Evolutionary conservation across 2,329 filamentous ascomycete species (phyloP).

Genomic region (Penicillium palitans): DNA sequence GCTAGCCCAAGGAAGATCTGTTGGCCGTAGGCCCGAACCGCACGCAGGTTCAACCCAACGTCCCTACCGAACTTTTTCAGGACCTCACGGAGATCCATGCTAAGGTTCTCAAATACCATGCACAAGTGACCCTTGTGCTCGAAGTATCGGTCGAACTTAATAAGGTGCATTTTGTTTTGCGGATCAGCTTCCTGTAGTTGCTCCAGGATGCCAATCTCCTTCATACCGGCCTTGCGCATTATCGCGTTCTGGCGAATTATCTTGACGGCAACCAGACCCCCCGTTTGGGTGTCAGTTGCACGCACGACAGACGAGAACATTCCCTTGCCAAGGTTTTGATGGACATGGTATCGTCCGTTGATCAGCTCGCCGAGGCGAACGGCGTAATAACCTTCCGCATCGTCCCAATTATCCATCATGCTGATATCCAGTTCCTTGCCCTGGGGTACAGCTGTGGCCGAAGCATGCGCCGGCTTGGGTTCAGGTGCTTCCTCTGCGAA

Average conservation of each 20-base stretch:
- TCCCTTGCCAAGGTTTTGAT: constrained; percentile 83
- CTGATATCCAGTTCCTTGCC: constrained; percentile 65
- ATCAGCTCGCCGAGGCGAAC: constrained; percentile 88
- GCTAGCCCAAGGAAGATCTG: constrained; percentile 91
- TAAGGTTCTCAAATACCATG: constrained; percentile 93
- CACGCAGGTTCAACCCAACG: constrained; percentile 84
- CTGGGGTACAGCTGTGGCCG: constrained; percentile 52
- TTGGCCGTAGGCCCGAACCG: constrained; percentile 84
- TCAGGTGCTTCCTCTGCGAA: constrained; percentile 71
- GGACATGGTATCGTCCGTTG: constrained; percentile 84
- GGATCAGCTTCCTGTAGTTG: constrained; percentile 83
- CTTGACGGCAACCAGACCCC: constrained; percentile 87
- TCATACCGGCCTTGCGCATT: constrained; percentile 85
- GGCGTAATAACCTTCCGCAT: constrained; percentile 95
- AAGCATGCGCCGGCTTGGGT: constrained; percentile 51
- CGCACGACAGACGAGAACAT: constrained; percentile 97
- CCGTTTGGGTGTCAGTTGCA: constrained; percentile 73
- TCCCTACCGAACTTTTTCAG: constrained; percentile 95
- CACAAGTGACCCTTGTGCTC: constrained; percentile 95
- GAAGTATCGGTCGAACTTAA: constrained; percentile 82
- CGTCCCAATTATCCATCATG: constrained; percentile 89
- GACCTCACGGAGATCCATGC: constrained; percentile 89
- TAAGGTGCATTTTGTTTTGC: constrained; percentile 86
- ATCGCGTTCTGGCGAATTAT: constrained; percentile 97
- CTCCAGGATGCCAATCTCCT: constrained; percentile 89